These are phyloP conservation scores for Annulohypoxylon nitens DNA, from an alignment of 495 filamentous ascomycete genomes.

Conservation along the genomic window DNA sequence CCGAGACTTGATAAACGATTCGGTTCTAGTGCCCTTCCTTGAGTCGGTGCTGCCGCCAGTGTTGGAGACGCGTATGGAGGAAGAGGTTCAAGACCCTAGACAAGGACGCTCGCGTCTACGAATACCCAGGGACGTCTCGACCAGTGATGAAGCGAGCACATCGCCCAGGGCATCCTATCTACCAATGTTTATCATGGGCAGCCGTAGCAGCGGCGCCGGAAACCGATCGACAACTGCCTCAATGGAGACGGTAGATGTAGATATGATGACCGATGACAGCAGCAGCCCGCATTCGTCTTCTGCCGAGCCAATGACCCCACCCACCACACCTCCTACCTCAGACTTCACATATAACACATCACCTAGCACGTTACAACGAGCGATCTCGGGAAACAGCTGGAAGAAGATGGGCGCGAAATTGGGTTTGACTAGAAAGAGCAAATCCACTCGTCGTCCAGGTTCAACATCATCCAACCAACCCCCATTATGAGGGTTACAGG, in stretches of 20 bases:
- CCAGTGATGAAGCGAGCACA: constrained; percentile 54
- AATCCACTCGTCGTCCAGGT: constrained; percentile 55
- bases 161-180: constrained; percentile 61
- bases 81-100: constrained; percentile 55
- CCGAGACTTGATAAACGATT: constrained; percentile 97
- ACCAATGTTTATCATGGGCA: constrained; percentile 58
- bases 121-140: constrained; percentile 51
- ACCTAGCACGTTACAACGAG: constrained; percentile 64
- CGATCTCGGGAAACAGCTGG: constrained; percentile 73
- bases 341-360: constrained; percentile 67
- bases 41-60: constrained; percentile 66
- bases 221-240: constrained; percentile 58
- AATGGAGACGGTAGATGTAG: constrained; percentile 52
- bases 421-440: constrained; percentile 73
- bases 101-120: constrained; percentile 57
- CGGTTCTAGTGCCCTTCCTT: constrained; percentile 85
- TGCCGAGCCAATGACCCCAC: constrained; percentile 86
- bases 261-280: constrained; percentile 65
- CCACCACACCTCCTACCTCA: constrained; percentile 82
- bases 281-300: constrained; percentile 65
- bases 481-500: constrained; percentile 68
- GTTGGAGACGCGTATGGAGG: constrained; percentile 47
- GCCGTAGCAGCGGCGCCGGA: constrained; percentile 50
- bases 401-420: constrained; percentile 88
- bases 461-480: constrained; percentile 55